A percentile compares a stretch with the other conserved stretches of the same genome.
Evolutionary conservation across 352 stramenopile genomes (phyloP).

Genomic region (Phytophthora parvispora): DNA sequence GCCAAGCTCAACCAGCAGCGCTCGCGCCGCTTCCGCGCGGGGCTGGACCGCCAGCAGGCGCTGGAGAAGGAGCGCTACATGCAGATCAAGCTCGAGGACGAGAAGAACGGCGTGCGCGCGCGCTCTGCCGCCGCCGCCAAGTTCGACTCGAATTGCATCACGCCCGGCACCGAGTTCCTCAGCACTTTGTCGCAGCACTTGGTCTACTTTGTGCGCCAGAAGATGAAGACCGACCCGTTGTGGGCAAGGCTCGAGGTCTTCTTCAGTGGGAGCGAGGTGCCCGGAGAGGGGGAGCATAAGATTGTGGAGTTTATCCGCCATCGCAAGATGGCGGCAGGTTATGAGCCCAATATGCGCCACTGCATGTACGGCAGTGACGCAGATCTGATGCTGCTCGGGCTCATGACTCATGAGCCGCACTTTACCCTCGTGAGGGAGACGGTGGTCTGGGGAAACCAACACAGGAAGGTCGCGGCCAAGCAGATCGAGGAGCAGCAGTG

Average conservation of each 20-base stretch:
- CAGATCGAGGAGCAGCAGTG: constrained; percentile 98
- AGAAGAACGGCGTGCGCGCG: constrained; percentile 66
- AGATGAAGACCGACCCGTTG: constrained; percentile 96
- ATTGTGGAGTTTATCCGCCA: constrained; percentile 99
- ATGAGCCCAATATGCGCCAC: constrained; percentile 97
- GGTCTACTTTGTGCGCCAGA: constrained; percentile 96
- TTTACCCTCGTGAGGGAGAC: constrained; percentile 99
- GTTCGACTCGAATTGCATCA: constrained; percentile 99
- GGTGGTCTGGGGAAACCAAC: constrained; percentile 93
- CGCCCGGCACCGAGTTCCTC: constrained; percentile 99
- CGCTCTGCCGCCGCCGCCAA: constrained; percentile 49
- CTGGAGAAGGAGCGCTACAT: constrained; percentile 76
- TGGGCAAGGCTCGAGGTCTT: constrained; percentile 98
- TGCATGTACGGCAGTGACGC: constrained; percentile 99
- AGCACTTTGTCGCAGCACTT: constrained; percentile 93
- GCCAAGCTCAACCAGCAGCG: constrained; percentile 99
- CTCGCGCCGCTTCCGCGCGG: constrained; percentile 94
- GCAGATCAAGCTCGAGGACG: constrained; percentile 81
- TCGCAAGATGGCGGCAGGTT: constrained; percentile 92
- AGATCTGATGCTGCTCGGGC: constrained; percentile 98
- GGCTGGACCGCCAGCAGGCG: constrained; percentile 78
- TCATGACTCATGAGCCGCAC: constrained; percentile 99
- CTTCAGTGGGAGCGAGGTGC: constrained; percentile 98
- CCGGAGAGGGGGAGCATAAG: constrained; percentile 99
- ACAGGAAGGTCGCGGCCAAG: constrained; percentile 73